Evolutionary conservation across 2,329 filamentous ascomycete species (phyloP).

Genomic region (Aureobasidium melanogenum): DNA sequence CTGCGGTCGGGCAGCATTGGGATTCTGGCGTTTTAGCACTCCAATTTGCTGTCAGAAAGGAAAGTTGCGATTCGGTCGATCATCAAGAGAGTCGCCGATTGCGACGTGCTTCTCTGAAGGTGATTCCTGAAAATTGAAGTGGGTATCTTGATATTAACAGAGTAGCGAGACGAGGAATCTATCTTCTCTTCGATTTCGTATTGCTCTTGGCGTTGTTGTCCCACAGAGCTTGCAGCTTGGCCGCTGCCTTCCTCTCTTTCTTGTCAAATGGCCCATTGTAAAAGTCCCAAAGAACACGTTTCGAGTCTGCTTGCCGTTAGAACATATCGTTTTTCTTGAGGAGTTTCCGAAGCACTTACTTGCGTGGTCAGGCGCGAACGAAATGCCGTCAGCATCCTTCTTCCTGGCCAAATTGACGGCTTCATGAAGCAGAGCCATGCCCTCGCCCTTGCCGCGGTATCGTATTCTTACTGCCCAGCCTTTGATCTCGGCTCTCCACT

Average conservation of each 20-base stretch:
- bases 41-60: background rate
- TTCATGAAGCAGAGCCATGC: constrained; percentile 61
- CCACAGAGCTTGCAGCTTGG: constrained; percentile 29
- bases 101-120: background rate
- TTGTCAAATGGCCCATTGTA: constrained; percentile 55
- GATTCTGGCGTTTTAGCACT: background rate
- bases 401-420: constrained; percentile 60
- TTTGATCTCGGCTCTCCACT: constrained; percentile 61
- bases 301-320: constrained; percentile 30
- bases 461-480: constrained; percentile 70
- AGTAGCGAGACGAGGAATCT: background rate
- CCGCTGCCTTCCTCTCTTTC: constrained; percentile 48
- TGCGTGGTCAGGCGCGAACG: constrained; percentile 70
- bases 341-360: constrained; percentile 44
- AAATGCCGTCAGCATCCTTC: constrained; percentile 59
- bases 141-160: background rate
- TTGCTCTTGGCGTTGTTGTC: constrained; percentile 14
- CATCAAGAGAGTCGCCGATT: background rate
- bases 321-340: background rate
- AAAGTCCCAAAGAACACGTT: constrained; percentile 50
- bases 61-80: background rate
- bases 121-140: background rate
- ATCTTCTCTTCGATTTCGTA: constrained; percentile 20
- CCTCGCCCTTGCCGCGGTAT: constrained; percentile 65
- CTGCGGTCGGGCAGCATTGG: background rate